Base-by-base conservation (phyloP, 1,284 basidiomycete species). In the Pterula multifida region DNA sequence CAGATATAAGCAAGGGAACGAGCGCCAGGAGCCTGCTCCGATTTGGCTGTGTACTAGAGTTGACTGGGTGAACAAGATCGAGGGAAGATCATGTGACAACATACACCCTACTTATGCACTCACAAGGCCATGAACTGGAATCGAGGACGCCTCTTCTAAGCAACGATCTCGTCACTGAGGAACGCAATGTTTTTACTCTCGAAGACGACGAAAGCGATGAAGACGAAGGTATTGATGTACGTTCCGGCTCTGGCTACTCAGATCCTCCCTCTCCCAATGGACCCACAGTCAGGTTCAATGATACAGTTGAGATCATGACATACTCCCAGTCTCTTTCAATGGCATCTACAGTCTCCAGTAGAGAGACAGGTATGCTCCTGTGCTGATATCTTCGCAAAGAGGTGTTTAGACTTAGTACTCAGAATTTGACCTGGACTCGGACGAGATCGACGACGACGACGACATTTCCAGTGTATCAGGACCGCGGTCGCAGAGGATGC, bases 381-480 rank as follows among this genome's bases (percentile, higher is more conserved):
- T n/a, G n/a, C n/a, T n/a, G n/a, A n/a, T n/a, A n/a, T n/a, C n/a
- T n/a, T n/a, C n/a, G n/a, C n/a, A n/a, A n/a, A n/a, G n/a, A n/a
- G n/a, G n/a, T n/a, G 51, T 50, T 45, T 35, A 35, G 22, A 51
- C 25, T 48, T 36, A 54, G 53, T 52, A 51, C 50, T 53, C 45
- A 90, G 86, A 86, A 61, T 90, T 73, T 62, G 86, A 90, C 17
- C 73, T 86, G 26, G 87, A 89, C 58, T 69, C 77, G 0, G 85
- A 88, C 60, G 84, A 85, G 36, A 63, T 89, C 15, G 85, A 88
- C 52, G 81, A 82, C 23, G n/a, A n/a, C n/a, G 69, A 72, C 3
- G 62, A 72, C 36, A 57, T 72, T 22, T 64, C 56, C 23, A 58
- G 64, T 3, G 59, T 66, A 17, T 59, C 69, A 28, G 62, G 70